phyloP scores from a whole-genome alignment of 345 rosid species.

The Garcia nutans region DNA sequence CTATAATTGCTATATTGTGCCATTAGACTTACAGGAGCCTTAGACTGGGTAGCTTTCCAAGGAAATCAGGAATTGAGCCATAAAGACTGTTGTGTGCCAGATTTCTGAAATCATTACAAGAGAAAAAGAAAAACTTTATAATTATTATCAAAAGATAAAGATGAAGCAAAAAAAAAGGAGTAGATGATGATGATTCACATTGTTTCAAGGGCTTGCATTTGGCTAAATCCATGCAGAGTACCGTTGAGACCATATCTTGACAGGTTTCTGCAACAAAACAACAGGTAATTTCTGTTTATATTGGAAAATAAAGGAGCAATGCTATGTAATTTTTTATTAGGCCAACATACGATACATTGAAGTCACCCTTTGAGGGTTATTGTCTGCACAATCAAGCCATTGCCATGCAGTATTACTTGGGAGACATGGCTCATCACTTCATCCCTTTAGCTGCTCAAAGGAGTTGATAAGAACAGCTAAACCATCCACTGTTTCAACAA shows the following conservation, averaged over 20 bases:
- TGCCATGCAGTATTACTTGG: background rate
- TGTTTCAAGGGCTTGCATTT: background rate
- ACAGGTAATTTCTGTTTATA: background rate
- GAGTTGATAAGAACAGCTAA: background rate
- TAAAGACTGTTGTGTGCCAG: background rate
- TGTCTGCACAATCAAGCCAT: background rate
- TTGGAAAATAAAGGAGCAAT: too few species aligned
- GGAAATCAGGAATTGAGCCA: slow-evolving; percentile 1
- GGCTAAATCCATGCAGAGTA: background rate
- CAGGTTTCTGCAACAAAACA: background rate
- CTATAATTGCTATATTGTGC: background rate
- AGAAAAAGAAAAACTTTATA: background rate
- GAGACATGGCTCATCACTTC: background rate
- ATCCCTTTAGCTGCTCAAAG: background rate
- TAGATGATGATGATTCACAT: background rate
- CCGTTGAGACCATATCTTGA: background rate
- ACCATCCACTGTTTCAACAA: slow-evolving; percentile 1
- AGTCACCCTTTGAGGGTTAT: background rate
- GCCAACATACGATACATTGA: background rate
- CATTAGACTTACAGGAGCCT: background rate
- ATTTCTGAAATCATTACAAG: background rate
- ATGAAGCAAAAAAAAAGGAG: too few species aligned
- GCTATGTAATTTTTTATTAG: too few species aligned
- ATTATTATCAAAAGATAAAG: too few species aligned
- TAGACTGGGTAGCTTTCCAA: slow-evolving; percentile 1